Evolutionary conservation across 2,329 filamentous ascomycete species (phyloP), one percentile per base, ranked within the genome.

Genomic region (Bipolaris oryzae): DNA sequence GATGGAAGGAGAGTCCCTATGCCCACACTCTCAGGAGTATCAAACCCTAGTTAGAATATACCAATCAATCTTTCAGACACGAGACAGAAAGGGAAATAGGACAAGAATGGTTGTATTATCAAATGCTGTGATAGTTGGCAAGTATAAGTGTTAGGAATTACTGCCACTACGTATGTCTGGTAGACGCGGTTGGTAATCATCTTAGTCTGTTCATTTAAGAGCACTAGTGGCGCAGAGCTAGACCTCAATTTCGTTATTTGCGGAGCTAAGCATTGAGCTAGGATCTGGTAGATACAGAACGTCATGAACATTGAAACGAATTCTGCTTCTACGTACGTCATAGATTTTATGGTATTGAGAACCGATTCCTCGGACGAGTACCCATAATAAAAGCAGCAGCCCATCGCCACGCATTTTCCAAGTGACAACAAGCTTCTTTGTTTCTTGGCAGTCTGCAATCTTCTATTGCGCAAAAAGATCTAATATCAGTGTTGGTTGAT

Each of bases 281-380:
- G 33, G 39, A 38, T 53, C 33, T 48, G 5, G 47, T 33, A 33
- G n/a, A 43, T 23, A 28, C 47, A 28, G 38, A 50, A 57, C 55
- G 58, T 60, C 55, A 58, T 43, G 7, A 34, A 44, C 33, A 16
- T 35, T 42, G 42, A 54, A 33, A 42, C 34, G 48, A 53, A 56
- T 48, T 25, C 21, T 25, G 18, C 20, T 21, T 21, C 21, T 46
- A 52, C 55, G 55, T 43, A 55, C 58, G 58, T 60, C 54, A 58
- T 60, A 49, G 57, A 60, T 42, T 3, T 57, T 28, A 9, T 45
- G 25, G n/a, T 20, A 53, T 44, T 28, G 38, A 48, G 38, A 28
- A 44, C 21, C 31, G 7, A 28, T 21, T 37, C 31, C 21, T 35
- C 23, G n/a, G 15, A 21, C 20, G 35, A 39, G 25, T 33, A 42